phyloP scores from a whole-genome alignment of 495 filamentous ascomycete genomes.

The Daldinia decipiens region DNA sequence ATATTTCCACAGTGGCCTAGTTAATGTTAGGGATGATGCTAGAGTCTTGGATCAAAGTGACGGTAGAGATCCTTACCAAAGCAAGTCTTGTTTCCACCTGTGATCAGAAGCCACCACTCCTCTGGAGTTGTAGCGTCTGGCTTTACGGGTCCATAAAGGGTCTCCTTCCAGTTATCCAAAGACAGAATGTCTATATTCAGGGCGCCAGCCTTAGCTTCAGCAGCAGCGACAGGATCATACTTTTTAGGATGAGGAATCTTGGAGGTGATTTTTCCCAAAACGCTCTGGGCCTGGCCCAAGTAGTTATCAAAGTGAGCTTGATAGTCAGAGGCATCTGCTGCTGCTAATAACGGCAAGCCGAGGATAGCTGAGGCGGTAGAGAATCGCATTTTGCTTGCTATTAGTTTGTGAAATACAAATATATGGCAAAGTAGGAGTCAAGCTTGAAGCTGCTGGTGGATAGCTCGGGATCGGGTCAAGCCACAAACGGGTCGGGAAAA shows the following conservation, averaged over 20 bases:
- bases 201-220: conserved; percentile 50
- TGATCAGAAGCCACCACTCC: conserved; percentile 84
- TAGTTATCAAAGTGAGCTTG: conserved; percentile 76
- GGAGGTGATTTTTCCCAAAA: conserved; percentile 68
- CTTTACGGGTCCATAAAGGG: conserved; percentile 70
- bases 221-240: conserved; percentile 53
- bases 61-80: conserved; percentile 67
- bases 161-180: conserved; percentile 75
- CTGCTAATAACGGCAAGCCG: conserved; percentile 75
- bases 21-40: conserved; percentile 23
- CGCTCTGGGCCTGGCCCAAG: conserved; percentile 68
- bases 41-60: not conserved
- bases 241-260: conserved; percentile 64
- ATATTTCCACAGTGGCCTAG: conserved; percentile 58
- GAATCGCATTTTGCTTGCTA: conserved; percentile 71
- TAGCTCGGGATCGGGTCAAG: not conserved
- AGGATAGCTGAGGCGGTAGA: conserved; percentile 67
- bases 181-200: conserved; percentile 69
- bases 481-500: conserved; percentile 6
- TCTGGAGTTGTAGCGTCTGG: conserved; percentile 65
- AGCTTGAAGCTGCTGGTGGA: conserved; percentile 4
- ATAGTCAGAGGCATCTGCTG: conserved; percentile 65
- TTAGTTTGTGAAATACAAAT: conserved; percentile 22
- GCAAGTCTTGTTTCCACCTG: conserved; percentile 90
- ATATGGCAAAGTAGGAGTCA: not conserved